Conservation (phyloP, 2,329 filamentous ascomycete species). For the Sporothrix luriei region DNA sequence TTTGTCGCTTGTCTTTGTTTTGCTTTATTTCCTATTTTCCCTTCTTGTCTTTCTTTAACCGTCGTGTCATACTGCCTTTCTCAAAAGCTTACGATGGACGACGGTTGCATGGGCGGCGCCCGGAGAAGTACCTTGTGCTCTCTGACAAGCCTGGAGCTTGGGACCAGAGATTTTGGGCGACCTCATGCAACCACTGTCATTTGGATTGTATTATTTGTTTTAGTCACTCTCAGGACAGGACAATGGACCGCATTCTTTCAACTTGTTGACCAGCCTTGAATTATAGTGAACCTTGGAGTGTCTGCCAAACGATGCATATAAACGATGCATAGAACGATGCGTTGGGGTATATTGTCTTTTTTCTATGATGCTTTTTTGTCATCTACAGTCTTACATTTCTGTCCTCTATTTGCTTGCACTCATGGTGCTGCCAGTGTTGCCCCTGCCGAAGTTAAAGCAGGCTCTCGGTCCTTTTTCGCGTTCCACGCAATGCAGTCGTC, state of each 20-base stretch:
- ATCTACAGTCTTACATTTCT: background rate
- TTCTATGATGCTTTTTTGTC: constrained; percentile 2
- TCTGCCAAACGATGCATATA: background rate
- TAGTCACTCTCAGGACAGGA: constrained; percentile 20
- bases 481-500: constrained; percentile 93
- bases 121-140: constrained; percentile 26
- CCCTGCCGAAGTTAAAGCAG: background rate
- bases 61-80: constrained; percentile 15
- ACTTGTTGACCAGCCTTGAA: background rate
- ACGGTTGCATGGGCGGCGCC: constrained; percentile 15
- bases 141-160: constrained; percentile 32
- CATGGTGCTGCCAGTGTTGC: background rate
- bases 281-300: background rate
- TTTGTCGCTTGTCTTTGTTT: constrained; percentile 30
- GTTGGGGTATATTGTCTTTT: constrained; percentile 21
- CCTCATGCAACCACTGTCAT: constrained; percentile 28
- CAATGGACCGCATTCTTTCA: constrained; percentile 29
- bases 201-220: constrained; percentile 34
- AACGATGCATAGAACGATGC: background rate
- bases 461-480: constrained; percentile 46
- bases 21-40: constrained; percentile 32
- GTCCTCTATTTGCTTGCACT: background rate
- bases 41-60: constrained; percentile 31
- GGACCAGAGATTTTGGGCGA: constrained; percentile 20
- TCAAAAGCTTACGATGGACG: constrained; percentile 27